Percentiles rank a stretch among this genome's conserved stretches.
These are phyloP conservation scores for Glycine latifolia DNA, from an alignment of 306 rosid species.

Conservation along the genomic window DNA sequence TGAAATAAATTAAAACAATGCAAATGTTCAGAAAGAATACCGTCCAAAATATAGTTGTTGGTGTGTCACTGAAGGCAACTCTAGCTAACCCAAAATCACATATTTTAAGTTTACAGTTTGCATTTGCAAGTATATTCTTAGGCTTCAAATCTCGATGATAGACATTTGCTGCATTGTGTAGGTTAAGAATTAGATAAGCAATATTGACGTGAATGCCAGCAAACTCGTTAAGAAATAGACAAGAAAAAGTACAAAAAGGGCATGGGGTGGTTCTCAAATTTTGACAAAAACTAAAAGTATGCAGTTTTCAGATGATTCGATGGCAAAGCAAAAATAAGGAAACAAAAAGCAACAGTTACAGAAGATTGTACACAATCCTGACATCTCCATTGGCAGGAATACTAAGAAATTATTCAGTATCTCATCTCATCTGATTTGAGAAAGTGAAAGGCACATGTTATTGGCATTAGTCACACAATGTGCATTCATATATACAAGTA, in stretches of 20 bases:
- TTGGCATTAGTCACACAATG: slow-evolving; percentile 18
- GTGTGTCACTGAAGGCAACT: slow-evolving; percentile 95
- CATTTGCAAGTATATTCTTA: slow-evolving; percentile 95
- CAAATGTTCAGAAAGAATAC: slow-evolving; percentile 53
- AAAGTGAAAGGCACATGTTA: slow-evolving; percentile 1
- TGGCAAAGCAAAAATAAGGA: background rate
- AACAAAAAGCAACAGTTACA: background rate
- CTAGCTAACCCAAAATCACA: slow-evolving; percentile 98
- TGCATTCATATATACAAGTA: slow-evolving; percentile 3
- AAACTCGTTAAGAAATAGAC: background rate
- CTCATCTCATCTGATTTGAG: background rate
- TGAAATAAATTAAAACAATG: background rate
- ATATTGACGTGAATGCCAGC: slow-evolving; percentile 28
- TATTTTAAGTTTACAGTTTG: slow-evolving; percentile 94
- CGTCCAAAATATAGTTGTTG: slow-evolving; percentile 96
- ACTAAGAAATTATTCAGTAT: slow-evolving; percentile 15
- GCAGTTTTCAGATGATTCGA: background rate
- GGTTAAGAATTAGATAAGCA: slow-evolving; percentile 24
- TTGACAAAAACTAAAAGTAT: background rate
- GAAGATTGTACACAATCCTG: slow-evolving; percentile 18
- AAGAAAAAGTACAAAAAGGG: background rate
- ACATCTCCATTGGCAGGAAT: slow-evolving; percentile 12
- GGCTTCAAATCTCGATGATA: slow-evolving; percentile 97
- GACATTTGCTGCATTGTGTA: slow-evolving; percentile 79
- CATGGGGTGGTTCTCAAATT: background rate